Conservation (phyloP, 441 rosid species). For the Aleurites moluccanus region DNA sequence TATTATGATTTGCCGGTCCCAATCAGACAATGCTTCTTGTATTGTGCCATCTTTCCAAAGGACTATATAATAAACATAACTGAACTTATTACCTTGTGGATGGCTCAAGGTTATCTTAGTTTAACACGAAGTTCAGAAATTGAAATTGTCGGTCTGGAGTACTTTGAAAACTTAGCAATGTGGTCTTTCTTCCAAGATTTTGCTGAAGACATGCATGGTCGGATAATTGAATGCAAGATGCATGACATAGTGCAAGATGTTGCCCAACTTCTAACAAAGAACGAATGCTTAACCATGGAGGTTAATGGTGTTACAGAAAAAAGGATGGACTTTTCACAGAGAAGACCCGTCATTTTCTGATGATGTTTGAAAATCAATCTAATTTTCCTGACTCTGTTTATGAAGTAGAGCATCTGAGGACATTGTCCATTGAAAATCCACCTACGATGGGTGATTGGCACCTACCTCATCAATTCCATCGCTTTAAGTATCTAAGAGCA, state of each 20-base stretch:
- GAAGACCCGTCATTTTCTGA: neutral
- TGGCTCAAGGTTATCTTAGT: constrained; percentile 4
- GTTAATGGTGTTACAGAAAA: neutral
- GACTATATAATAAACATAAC: neutral
- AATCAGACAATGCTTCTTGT: constrained; percentile 9
- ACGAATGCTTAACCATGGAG: neutral
- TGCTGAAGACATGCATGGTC: neutral
- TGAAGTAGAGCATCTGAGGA: neutral
- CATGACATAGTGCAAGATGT: constrained; percentile 22
- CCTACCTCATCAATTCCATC: too few species aligned
- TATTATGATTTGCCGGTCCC: neutral
- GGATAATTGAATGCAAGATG: neutral
- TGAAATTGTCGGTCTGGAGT: neutral
- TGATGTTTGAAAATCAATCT: neutral
- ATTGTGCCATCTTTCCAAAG: constrained; percentile 20
- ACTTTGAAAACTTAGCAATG: neutral
- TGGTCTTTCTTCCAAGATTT: constrained; percentile 17
- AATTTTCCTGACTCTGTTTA: neutral
- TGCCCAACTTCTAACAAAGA: neutral
- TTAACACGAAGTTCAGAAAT: neutral
- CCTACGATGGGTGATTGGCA: neutral
- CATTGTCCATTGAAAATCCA: neutral
- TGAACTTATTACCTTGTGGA: constrained; percentile 7
- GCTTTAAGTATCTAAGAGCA: too few species aligned
- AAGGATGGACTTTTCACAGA: neutral